Conservation (phyloP, 176 grass and related monocot species). For the Aegilops longissima region DNA sequence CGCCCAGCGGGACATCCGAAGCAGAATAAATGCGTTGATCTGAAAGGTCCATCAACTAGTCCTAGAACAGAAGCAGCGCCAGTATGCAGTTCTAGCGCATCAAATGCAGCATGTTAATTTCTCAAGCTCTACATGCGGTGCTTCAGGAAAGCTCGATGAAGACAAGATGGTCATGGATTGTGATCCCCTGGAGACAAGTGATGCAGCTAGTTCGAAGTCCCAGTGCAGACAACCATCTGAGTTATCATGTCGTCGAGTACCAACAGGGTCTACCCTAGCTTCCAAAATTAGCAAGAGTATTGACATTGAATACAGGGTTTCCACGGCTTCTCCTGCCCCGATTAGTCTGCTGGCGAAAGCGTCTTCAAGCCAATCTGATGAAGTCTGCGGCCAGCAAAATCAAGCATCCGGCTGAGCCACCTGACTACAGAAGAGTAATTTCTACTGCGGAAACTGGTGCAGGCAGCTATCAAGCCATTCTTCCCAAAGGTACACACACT, state of each 20-base stretch:
- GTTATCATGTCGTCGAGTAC: slow-evolving; percentile 27
- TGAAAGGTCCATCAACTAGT: slow-evolving; percentile 29
- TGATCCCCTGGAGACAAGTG: slow-evolving; percentile 14
- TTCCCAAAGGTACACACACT: slow-evolving; percentile 61
- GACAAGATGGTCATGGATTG: slow-evolving; percentile 15
- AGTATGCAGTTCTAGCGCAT: background rate
- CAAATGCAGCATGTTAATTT: slow-evolving; percentile 17
- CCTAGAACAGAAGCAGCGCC: slow-evolving; percentile 31
- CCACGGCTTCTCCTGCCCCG: slow-evolving; percentile 24
- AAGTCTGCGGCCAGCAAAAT: background rate
- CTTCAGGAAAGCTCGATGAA: background rate
- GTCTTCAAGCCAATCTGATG: slow-evolving; percentile 37
- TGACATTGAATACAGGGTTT: slow-evolving; percentile 37
- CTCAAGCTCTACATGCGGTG: slow-evolving; percentile 7
- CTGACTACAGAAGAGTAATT: slow-evolving; percentile 55
- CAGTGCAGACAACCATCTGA: slow-evolving; percentile 31
- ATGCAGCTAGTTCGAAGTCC: slow-evolving; percentile 27
- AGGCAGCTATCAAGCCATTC: slow-evolving; percentile 53
- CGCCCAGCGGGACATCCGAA: background rate
- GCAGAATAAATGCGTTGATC: slow-evolving; percentile 34
- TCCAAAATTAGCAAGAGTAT: slow-evolving; percentile 37
- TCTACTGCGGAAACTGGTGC: slow-evolving; percentile 46
- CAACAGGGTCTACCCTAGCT: slow-evolving; percentile 2
- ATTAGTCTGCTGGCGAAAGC: slow-evolving; percentile 26
- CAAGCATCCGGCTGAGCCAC: slow-evolving; percentile 42